Percentiles rank a stretch among this genome's conserved stretches.
Conservation (phyloP, 495 filamentous ascomycete species). For the Aeminium ludgeri region DNA sequence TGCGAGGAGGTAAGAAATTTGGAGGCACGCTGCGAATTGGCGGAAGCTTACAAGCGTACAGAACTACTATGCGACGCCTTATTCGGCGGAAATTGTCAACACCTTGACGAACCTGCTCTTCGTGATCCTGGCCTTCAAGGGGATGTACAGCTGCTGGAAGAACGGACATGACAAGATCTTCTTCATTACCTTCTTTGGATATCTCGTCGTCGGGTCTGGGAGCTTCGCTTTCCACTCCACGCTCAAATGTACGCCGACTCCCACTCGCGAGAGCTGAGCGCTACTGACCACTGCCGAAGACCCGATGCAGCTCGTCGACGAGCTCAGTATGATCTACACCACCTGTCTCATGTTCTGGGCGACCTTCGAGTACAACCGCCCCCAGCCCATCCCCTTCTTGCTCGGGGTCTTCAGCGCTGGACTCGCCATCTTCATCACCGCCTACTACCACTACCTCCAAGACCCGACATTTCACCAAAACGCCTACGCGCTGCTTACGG, state of each 20-base stretch:
- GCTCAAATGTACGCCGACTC: conserved; percentile 23
- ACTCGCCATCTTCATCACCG: conserved; percentile 65
- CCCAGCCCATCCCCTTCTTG: conserved; percentile 34
- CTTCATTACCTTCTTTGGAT: conserved; percentile 26
- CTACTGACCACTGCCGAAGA: conserved; percentile 33
- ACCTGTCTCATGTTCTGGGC: conserved; percentile 86
- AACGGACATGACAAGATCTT: conserved; percentile 27
- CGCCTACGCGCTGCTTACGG: conserved; percentile 68
- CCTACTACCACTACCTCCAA: conserved; percentile 87
- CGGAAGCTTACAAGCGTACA: conserved; percentile 3
- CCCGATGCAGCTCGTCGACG: conserved; percentile 93
- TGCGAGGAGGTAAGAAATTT: conserved; percentile 87
- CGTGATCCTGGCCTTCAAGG: conserved; percentile 23
- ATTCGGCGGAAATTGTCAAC: conserved; percentile 29
- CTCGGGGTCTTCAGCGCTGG: conserved; percentile 44
- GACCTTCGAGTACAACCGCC: conserved; percentile 58
- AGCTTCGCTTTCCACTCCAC: conserved; percentile 28
- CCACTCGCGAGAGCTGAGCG: not conserved
- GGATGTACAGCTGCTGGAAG: conserved; percentile 22
- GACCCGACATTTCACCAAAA: conserved; percentile 87
- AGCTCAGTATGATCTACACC: conserved; percentile 95
- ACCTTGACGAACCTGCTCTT: conserved; percentile 28
- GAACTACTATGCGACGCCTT: conserved; percentile 28
- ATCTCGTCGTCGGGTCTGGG: conserved; percentile 25
- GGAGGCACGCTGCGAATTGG: conserved; percentile 3